These are phyloP conservation scores for Colletotrichum sp. DNA, from an alignment of 2,329 filamentous ascomycete species.

Conservation along the genomic window DNA sequence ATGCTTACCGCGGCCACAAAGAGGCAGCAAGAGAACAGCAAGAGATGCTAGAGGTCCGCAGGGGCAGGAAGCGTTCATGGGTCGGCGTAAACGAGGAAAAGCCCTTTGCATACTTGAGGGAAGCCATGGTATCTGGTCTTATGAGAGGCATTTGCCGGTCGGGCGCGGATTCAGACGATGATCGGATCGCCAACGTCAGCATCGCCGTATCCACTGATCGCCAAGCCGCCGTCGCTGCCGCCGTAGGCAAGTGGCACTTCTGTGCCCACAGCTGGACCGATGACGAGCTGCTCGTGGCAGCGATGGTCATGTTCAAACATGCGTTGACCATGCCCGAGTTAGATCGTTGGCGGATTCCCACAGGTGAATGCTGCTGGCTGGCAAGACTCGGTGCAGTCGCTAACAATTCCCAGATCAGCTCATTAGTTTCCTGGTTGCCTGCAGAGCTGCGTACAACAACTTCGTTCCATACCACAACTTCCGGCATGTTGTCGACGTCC, in stretches of 20 bases:
- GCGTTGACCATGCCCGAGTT: constrained; percentile 82
- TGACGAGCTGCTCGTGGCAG: constrained; percentile 86
- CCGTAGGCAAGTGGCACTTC: constrained; percentile 84
- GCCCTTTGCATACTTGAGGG: constrained; percentile 86
- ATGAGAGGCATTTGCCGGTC: constrained; percentile 88
- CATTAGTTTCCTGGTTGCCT: constrained; percentile 84
- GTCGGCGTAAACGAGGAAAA: constrained; percentile 85
- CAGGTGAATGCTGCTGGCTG: constrained; percentile 61
- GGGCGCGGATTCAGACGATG: constrained; percentile 62
- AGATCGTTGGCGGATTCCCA: constrained; percentile 78
- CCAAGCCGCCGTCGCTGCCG: constrained; percentile 67
- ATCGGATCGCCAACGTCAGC: constrained; percentile 67
- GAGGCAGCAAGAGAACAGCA: constrained; percentile 77
- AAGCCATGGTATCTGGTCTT: constrained; percentile 90
- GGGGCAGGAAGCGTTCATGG: constrained; percentile 87
- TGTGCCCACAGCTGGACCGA: constrained; percentile 89
- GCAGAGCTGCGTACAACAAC: constrained; percentile 91
- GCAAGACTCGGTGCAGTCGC: constrained; percentile 28
- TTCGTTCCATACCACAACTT: constrained; percentile 99
- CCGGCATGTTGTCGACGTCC: constrained; percentile 92
- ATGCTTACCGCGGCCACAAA: constrained; percentile 83
- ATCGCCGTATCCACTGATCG: constrained; percentile 72
- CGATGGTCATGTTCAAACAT: constrained; percentile 89
- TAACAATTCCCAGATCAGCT: constrained; percentile 71
- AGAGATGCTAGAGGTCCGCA: constrained; percentile 73